phyloP scores from a whole-genome alignment of 805 yeast genomes.

The Wickerhamiella galacta region DNA sequence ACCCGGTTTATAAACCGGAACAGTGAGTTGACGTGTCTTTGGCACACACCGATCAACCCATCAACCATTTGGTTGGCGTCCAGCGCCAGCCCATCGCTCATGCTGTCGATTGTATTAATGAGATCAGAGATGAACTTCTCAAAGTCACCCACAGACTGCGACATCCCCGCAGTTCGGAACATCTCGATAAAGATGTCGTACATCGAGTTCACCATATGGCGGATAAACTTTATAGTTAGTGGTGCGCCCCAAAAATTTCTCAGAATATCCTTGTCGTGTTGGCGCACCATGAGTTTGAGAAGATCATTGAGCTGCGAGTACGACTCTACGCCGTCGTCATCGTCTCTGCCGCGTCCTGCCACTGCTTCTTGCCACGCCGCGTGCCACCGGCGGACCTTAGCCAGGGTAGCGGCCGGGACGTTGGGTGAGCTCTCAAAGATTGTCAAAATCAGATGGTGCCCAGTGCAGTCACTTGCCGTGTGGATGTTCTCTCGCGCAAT shows the following conservation, averaged over 20 bases:
- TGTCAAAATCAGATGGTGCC: conserved; percentile 12
- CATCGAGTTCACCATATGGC: conserved; percentile 53
- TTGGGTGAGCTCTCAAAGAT: conserved; percentile 7
- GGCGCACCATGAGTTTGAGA: conserved; percentile 46
- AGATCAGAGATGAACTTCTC: conserved; percentile 54
- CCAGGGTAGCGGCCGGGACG: conserved; percentile 8
- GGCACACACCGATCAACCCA: conserved; percentile 45
- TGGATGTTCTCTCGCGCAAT: conserved; percentile 18
- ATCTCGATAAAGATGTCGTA: conserved; percentile 59
- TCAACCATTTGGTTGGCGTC: conserved; percentile 51
- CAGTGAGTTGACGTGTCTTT: conserved; percentile 53
- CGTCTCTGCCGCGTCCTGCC: conserved; percentile 6
- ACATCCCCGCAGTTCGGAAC: conserved; percentile 49
- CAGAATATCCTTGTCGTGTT: conserved; percentile 58
- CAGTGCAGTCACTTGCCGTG: conserved; percentile 13
- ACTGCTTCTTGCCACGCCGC: conserved; percentile 23
- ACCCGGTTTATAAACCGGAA: conserved; percentile 66
- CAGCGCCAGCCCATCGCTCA: conserved; percentile 32
- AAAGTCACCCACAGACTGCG: conserved; percentile 46
- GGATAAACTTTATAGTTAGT: conserved; percentile 55
- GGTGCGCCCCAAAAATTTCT: conserved; percentile 76
- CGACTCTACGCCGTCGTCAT: conserved; percentile 24
- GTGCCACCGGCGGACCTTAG: conserved; percentile 19
- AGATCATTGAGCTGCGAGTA: conserved; percentile 43
- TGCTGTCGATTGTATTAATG: conserved; percentile 35